These are phyloP conservation scores for Oropetium thomaeum DNA, from an alignment of 176 grass and related monocot species.

Conservation along the genomic window DNA sequence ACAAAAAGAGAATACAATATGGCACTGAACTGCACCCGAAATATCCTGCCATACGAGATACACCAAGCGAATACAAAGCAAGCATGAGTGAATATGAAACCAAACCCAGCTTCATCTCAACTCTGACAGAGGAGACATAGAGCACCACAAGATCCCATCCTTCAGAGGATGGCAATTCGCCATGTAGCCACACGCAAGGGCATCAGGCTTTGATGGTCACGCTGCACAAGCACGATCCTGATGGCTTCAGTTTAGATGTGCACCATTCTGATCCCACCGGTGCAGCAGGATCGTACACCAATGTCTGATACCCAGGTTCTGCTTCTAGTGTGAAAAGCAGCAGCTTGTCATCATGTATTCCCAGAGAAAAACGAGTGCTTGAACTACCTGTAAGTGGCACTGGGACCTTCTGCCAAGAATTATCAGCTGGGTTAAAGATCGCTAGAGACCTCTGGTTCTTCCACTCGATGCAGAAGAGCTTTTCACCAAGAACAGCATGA, in stretches of 20 bases:
- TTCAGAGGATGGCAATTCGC: background rate
- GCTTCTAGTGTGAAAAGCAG: conserved; percentile 65
- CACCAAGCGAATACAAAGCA: background rate
- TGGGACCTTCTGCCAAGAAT: conserved; percentile 60
- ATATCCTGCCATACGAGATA: background rate
- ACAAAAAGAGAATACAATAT: conserved; percentile 21
- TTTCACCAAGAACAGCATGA: conserved; percentile 59
- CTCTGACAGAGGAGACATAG: background rate
- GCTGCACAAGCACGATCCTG: conserved; percentile 57
- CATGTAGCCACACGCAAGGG: background rate
- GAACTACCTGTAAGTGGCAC: conserved; percentile 82
- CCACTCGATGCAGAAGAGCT: conserved; percentile 87
- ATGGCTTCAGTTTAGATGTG: conserved; percentile 59
- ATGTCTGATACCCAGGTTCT: conserved; percentile 57
- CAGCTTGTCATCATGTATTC: conserved; percentile 57
- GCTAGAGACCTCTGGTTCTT: conserved; percentile 73
- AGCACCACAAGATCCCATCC: background rate
- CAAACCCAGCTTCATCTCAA: background rate
- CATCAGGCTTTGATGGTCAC: conserved; percentile 79
- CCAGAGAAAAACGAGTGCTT: conserved; percentile 61
- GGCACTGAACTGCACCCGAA: conserved; percentile 1
- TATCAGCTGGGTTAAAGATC: conserved; percentile 62
- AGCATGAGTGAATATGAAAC: background rate
- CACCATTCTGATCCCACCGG: conserved; percentile 64
- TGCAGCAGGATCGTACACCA: conserved; percentile 76